phyloP scores from a whole-genome alignment of 805 yeast genomes.

The Ogataea sp. region DNA sequence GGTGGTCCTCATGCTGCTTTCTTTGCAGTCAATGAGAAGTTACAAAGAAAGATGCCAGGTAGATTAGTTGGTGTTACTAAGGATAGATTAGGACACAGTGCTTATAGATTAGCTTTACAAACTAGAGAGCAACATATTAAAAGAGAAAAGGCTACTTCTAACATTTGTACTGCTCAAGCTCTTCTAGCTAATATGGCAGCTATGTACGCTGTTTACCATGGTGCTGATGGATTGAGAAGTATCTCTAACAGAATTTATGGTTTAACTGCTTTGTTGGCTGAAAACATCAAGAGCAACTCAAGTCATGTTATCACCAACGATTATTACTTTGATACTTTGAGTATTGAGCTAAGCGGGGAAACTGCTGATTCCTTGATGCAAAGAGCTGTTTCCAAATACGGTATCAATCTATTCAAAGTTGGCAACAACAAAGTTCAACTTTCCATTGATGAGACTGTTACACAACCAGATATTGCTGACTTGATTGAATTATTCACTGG shows the following conservation, averaged over 20 bases:
- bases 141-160: slow-evolving; percentile 95
- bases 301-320: slow-evolving; percentile 46
- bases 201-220: slow-evolving; percentile 94
- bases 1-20: slow-evolving; percentile 99
- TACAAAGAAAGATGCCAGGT: slow-evolving; percentile 93
- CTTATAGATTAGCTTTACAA: slow-evolving; percentile 87
- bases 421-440: slow-evolving; percentile 55
- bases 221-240: slow-evolving; percentile 73
- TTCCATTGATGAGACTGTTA: slow-evolving; percentile 88
- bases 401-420: slow-evolving; percentile 72
- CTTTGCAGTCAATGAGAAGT: slow-evolving; percentile 75
- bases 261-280: slow-evolving; percentile 64
- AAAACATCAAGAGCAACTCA: slow-evolving; percentile 32
- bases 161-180: slow-evolving; percentile 98
- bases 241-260: slow-evolving; percentile 77
- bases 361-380: slow-evolving; percentile 49
- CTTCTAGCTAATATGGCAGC: slow-evolving; percentile 92
- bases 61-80: slow-evolving; percentile 89
- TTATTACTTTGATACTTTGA: slow-evolving; percentile 83
- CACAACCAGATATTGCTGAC: slow-evolving; percentile 47
- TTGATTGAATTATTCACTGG: slow-evolving; percentile 57
- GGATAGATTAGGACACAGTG: slow-evolving; percentile 86
- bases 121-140: slow-evolving; percentile 98
- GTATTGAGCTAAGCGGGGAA: slow-evolving; percentile 45
- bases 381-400: slow-evolving; percentile 49